These are phyloP conservation scores for Avena eriantha DNA, from an alignment of 176 grass and related monocot genomes.

Conservation along the genomic window DNA sequence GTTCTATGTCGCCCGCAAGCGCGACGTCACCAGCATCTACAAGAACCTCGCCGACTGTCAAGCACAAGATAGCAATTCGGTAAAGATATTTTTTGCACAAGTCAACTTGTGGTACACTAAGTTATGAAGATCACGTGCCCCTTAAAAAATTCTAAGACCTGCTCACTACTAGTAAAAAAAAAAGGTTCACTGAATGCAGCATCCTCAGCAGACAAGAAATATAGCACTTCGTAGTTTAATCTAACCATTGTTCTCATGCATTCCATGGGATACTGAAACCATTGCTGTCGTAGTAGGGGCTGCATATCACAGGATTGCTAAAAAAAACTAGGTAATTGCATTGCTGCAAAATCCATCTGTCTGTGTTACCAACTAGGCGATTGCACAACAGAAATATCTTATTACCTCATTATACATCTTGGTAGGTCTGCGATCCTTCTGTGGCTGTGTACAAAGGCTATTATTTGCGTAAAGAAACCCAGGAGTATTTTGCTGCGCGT, in stretches of 20 bases:
- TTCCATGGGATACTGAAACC: neutral
- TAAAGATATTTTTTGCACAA: constrained; percentile 20
- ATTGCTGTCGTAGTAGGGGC: neutral
- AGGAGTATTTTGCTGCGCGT: constrained; percentile 56
- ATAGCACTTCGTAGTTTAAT: neutral
- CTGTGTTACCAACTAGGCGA: neutral
- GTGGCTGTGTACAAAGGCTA: constrained; percentile 81
- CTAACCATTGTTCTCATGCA: neutral
- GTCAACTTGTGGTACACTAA: too few relatives aligned
- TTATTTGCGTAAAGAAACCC: constrained; percentile 66
- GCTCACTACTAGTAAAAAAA: too few relatives aligned
- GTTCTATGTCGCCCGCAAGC: constrained; percentile 86
- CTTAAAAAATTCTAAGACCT: too few relatives aligned
- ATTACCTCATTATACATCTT: neutral
- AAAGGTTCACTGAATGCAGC: too few relatives aligned
- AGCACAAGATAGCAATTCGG: constrained; percentile 81
- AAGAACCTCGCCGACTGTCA: constrained; percentile 74
- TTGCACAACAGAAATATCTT: too few relatives aligned
- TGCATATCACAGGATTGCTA: neutral
- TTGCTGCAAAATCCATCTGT: neutral
- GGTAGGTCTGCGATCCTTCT: constrained; percentile 67
- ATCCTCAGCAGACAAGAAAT: too few relatives aligned
- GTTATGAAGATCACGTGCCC: too few relatives aligned
- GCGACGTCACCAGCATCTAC: constrained; percentile 68
- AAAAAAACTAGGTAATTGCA: neutral